Evolutionary conservation across 768 basidiomycete species (phyloP).

Genomic region (Suillus occidentalis): DNA sequence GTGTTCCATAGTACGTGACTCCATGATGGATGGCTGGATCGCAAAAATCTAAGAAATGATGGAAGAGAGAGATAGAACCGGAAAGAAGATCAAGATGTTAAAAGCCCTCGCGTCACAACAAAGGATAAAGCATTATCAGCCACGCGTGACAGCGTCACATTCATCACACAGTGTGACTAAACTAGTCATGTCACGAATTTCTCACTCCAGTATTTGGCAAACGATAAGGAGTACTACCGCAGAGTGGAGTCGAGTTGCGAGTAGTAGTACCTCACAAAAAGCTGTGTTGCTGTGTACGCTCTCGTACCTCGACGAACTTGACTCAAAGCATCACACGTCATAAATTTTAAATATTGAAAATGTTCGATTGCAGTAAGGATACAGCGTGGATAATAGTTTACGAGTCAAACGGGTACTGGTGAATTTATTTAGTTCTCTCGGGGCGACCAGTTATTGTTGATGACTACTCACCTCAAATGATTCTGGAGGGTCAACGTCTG

Average conservation of each 20-base stretch:
- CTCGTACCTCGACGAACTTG: not conserved
- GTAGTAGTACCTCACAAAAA: not conserved
- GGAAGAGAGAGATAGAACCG: constrained; percentile 13
- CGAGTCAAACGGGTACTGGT: constrained; percentile 75
- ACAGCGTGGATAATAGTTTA: constrained; percentile 25
- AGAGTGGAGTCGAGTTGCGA: not conserved
- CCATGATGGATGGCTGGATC: constrained; percentile 35
- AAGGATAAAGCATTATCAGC: constrained; percentile 11
- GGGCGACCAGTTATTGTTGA: not conserved
- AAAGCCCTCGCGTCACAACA: constrained; percentile 19
- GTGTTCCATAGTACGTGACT: constrained; percentile 72
- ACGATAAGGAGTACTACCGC: not conserved
- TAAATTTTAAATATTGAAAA: not conserved
- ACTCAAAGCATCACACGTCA: constrained; percentile 5
- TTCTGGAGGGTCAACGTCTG: constrained; percentile 75
- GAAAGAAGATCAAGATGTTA: constrained; percentile 11
- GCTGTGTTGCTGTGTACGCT: not conserved
- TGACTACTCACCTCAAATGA: constrained; percentile 73
- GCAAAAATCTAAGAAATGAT: constrained; percentile 8
- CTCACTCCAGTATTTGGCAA: not conserved
- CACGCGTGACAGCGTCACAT: constrained; percentile 24
- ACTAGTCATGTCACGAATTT: constrained; percentile 16
- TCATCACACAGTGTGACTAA: constrained; percentile 24
- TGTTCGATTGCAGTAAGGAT: constrained; percentile 9
- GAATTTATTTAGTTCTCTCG: constrained; percentile 17